Evolutionary conservation across 2,329 filamentous ascomycete genomes (phyloP).

Genomic region (Colletotrichum truncatum): DNA sequence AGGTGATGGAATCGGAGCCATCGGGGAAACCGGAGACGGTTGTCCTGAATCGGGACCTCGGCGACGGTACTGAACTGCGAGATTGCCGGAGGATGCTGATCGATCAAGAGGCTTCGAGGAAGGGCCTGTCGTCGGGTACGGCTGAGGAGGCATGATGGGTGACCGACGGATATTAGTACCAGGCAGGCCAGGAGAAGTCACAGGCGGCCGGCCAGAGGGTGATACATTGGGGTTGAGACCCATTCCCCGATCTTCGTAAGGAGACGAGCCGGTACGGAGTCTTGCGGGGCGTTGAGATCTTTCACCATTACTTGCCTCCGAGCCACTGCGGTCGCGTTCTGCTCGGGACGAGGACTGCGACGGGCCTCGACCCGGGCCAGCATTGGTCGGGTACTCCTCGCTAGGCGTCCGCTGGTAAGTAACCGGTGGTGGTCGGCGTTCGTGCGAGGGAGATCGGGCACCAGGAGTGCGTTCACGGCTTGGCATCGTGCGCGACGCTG

Average conservation of each 20-base stretch:
- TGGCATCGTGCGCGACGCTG: conserved; percentile 34
- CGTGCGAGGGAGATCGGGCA: conserved; percentile 51
- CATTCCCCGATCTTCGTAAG: conserved; percentile 31
- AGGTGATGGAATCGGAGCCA: conserved; percentile 43
- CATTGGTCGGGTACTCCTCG: conserved; percentile 46
- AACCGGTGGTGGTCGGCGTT: conserved; percentile 54
- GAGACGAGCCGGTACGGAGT: conserved; percentile 34
- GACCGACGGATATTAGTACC: conserved; percentile 58
- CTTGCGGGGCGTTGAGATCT: conserved; percentile 46
- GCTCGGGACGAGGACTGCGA: conserved; percentile 41
- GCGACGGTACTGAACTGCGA: conserved; percentile 42
- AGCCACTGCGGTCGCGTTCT: conserved; percentile 64
- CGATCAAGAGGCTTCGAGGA: conserved; percentile 37
- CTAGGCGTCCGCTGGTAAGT: conserved; percentile 55
- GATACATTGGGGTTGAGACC: conserved; percentile 1
- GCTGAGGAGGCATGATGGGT: conserved; percentile 56
- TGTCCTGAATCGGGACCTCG: conserved; percentile 49
- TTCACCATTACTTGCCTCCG: conserved; percentile 60
- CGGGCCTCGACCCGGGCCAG: conserved; percentile 37
- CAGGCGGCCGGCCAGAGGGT: conserved; percentile 39
- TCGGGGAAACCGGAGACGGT: conserved; percentile 56
- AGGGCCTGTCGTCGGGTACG: conserved; percentile 39
- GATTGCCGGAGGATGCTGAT: conserved; percentile 41
- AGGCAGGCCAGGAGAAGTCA: conserved; percentile 56
- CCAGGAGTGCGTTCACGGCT: conserved; percentile 36